Evolutionary conservation across 257 asterid genomes (phyloP).

Genomic region (Primulina tabacum): DNA sequence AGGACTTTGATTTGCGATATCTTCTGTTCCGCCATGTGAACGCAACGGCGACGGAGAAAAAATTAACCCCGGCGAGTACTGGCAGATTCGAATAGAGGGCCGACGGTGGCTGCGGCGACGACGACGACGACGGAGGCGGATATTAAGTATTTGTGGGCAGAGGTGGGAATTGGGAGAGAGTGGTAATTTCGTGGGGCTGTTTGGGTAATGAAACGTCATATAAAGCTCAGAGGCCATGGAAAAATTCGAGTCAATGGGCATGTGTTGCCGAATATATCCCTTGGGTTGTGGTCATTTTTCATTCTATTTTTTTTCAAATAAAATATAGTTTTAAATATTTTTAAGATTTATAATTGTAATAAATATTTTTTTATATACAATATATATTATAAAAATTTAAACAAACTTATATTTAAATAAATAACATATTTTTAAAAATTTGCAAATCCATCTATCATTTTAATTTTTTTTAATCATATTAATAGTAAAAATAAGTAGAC

Average conservation of each 20-base stretch:
- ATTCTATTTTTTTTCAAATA: too few relatives aligned
- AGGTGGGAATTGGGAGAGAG: slow-evolving; percentile 18
- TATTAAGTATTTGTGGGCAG: slow-evolving; percentile 19
- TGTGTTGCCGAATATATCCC: neutral
- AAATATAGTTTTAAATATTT: too few relatives aligned
- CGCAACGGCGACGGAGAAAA: neutral
- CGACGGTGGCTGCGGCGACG: slow-evolving; percentile 5
- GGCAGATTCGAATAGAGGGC: neutral
- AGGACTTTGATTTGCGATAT: slow-evolving; percentile 30
- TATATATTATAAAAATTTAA: too few relatives aligned
- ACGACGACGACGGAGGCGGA: slow-evolving; percentile 17
- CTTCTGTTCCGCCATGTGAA: slow-evolving; percentile 68
- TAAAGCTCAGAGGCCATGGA: too few relatives aligned
- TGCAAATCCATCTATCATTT: too few relatives aligned
- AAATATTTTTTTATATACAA: too few relatives aligned
- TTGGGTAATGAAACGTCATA: neutral
- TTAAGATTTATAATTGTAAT: too few relatives aligned
- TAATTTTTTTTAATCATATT: too few relatives aligned
- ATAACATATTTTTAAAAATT: too few relatives aligned
- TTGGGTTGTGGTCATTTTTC: neutral
- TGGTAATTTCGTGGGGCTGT: neutral
- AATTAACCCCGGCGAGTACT: neutral
- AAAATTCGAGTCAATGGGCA: too few relatives aligned
- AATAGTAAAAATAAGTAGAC: too few relatives aligned
- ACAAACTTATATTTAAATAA: too few relatives aligned